These are phyloP conservation scores for Pyrenula aspistea DNA, from an alignment of 495 filamentous ascomycete species.

Conservation along the genomic window DNA sequence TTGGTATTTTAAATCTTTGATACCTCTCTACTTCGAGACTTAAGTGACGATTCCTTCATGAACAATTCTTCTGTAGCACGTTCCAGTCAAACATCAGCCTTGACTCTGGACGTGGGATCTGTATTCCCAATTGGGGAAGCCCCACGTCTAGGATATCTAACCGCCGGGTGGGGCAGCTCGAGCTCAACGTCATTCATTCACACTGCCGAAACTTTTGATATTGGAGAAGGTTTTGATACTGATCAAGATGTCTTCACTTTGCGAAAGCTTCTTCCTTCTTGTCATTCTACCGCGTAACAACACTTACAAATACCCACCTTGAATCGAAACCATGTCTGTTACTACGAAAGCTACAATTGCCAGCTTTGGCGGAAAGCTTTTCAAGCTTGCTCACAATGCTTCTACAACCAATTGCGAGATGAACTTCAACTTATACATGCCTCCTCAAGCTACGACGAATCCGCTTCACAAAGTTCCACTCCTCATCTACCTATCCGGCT, in stretches of 20 bases:
- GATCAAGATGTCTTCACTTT: neutral
- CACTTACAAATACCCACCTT: constrained; percentile 1
- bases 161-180: neutral
- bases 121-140: neutral
- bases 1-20: neutral
- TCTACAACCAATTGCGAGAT: constrained; percentile 52
- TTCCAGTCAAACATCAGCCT: too few species aligned
- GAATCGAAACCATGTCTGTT: constrained; percentile 49
- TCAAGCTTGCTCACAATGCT: constrained; percentile 82
- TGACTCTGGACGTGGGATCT: too few species aligned
- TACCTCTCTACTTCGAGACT: too few species aligned
- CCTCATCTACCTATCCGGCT: constrained; percentile 85
- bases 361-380: constrained; percentile 88
- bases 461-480: constrained; percentile 56
- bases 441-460: constrained; percentile 37
- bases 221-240: neutral
- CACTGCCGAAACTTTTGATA: neutral
- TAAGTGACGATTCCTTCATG: too few species aligned
- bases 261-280: neutral
- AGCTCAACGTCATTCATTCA: neutral
- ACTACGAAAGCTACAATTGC: constrained; percentile 80
- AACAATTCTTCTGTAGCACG: too few species aligned
- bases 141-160: neutral
- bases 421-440: constrained; percentile 57
- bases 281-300: too few species aligned